These are phyloP conservation scores for Tolypocladium endophyticum DNA, from an alignment of 2,329 filamentous ascomycete species.

Conservation along the genomic window DNA sequence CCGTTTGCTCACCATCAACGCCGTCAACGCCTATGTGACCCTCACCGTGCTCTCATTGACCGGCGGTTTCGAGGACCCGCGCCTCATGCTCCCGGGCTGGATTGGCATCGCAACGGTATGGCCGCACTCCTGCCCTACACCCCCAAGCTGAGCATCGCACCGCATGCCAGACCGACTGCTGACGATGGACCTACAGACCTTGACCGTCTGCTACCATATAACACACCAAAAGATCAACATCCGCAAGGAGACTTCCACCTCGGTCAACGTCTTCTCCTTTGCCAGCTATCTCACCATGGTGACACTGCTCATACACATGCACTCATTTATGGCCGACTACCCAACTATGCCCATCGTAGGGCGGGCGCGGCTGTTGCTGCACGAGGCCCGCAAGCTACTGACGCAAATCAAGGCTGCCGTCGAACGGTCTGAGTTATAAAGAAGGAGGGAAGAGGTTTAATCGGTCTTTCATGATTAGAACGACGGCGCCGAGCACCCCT, in stretches of 20 bases:
- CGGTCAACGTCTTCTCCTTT: slow-evolving; percentile 67
- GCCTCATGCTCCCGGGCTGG: slow-evolving; percentile 66
- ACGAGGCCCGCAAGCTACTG: slow-evolving; percentile 19
- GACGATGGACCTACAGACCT: slow-evolving; percentile 33
- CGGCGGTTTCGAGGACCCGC: slow-evolving; percentile 59
- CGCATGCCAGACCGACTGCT: neutral
- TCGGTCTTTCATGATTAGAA: neutral
- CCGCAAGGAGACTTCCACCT: slow-evolving; percentile 66
- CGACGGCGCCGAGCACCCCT: neutral
- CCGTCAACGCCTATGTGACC: slow-evolving; percentile 64
- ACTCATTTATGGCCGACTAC: slow-evolving; percentile 51
- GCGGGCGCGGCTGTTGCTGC: slow-evolving; percentile 22
- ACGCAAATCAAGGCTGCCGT: slow-evolving; percentile 18
- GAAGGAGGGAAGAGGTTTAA: neutral
- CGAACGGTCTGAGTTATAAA: slow-evolving; percentile 19
- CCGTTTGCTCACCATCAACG: slow-evolving; percentile 65
- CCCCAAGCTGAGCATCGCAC: neutral
- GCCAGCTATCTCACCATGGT: slow-evolving; percentile 70
- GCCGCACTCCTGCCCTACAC: slow-evolving; percentile 2
- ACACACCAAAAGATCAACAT: slow-evolving; percentile 73
- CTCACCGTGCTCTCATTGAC: slow-evolving; percentile 61
- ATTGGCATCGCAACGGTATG: slow-evolving; percentile 64
- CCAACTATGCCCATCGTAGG: slow-evolving; percentile 47
- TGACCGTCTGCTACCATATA: slow-evolving; percentile 66
- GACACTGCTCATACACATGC: slow-evolving; percentile 55